Percentiles rank a stretch among this genome's conserved stretches.
Evolutionary conservation across 1,284 basidiomycete species (phyloP).

Genomic region (Lentinula novae-zelandiae): DNA sequence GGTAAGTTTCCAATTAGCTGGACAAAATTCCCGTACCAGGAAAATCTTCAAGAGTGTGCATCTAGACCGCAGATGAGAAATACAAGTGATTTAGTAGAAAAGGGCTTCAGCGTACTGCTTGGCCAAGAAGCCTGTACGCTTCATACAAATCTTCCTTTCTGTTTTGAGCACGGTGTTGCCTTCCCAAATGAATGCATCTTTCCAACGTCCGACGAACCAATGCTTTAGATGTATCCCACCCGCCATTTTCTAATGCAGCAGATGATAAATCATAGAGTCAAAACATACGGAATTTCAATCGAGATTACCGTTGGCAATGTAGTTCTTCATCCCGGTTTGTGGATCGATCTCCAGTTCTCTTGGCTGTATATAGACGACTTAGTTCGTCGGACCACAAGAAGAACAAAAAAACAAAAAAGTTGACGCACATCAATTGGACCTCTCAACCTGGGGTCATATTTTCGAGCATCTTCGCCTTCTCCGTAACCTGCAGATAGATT

Average conservation of each 20-base stretch:
- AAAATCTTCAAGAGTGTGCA: conserved; percentile 86
- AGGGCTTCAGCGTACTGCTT: conserved; percentile 40
- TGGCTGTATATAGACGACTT: conserved; percentile 40
- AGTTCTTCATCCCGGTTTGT: conserved; percentile 92
- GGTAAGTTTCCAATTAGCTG: not conserved
- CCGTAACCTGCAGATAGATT: conserved; percentile 48
- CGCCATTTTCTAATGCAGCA: conserved; percentile 50
- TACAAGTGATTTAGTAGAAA: not conserved
- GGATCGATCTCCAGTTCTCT: conserved; percentile 86
- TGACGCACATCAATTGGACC: conserved; percentile 61
- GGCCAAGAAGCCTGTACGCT: conserved; percentile 75
- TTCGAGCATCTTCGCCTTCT: conserved; percentile 80
- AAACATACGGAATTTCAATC: not conserved
- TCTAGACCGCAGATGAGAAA: conserved; percentile 30
- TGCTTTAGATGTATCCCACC: conserved; percentile 87
- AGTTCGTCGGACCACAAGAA: not conserved
- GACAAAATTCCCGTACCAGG: conserved; percentile 33
- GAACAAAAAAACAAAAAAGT: not conserved
- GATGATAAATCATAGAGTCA: not conserved
- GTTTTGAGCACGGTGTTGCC: conserved; percentile 53
- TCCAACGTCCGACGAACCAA: conserved; percentile 79
- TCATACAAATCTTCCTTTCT: conserved; percentile 80
- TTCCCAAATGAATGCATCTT: conserved; percentile 63
- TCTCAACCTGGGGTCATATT: conserved; percentile 70
- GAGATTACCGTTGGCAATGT: conserved; percentile 77